Evolutionary conservation across 2,329 filamentous ascomycete genomes (phyloP), one percentile per base, ranked within the genome.

Genomic region (Calonectria multiphialidica): DNA sequence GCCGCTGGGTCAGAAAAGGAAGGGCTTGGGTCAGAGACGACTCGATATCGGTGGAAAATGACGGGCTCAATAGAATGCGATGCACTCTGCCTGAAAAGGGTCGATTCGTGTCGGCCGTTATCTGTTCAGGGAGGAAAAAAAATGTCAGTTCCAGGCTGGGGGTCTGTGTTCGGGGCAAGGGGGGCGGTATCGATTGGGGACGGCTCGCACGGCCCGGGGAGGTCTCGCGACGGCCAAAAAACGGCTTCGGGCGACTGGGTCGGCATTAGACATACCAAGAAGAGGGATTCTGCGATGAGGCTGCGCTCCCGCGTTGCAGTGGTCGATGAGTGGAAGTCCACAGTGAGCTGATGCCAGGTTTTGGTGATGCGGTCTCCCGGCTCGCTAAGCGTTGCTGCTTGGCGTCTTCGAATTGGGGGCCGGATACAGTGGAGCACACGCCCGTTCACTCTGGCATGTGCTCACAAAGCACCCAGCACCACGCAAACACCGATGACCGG

Each of bases 321-420:
- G 75, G 71, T 72, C 68, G 78, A 81, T 78, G 68, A 66, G 63
- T 65, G 53, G 45, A 70, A 74, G 75, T 71, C 71, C 73, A 80
- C 74, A 71, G 72, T 78, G 75, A 79, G 75, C 75, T 81, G 80
- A 80, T 76, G 79, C 72, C 70, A 79, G 74, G 76, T 78, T 80
- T 75, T 76, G 77, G 75, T 77, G 71, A 75, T 70, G 76, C 73
- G 76, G 75, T 78, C 71, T 67, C 71, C 74, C 68, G 74, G 74
- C 70, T 81, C 79, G 79, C 80, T 81, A 81, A 81, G 80, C 80
- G 80, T 80, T 79, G 80, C 80, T 79, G 78, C 78, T 81, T 79
- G 79, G 79, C 78, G 77, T 79, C 72, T 78, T 73, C 72, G 79
- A 81, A 79, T 78, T 79, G 74, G 75, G 76, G 68, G 73, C 77